phyloP scores from a whole-genome alignment of 1,139 yeast species.

The Eremothecium cymbalariae region DNA sequence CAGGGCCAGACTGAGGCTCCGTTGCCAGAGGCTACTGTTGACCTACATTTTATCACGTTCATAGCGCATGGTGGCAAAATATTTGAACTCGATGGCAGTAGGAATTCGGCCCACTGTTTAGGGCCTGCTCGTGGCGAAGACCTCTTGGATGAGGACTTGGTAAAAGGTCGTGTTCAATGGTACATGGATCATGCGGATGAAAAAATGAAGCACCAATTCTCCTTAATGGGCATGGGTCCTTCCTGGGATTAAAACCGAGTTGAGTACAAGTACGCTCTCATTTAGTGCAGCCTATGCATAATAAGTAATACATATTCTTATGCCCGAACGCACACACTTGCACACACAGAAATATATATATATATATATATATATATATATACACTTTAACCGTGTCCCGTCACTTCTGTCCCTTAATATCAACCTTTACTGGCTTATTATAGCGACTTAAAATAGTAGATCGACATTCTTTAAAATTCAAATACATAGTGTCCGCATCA shows the following conservation, averaged over 20 bases:
- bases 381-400: neutral
- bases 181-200: slow-evolving; percentile 60
- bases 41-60: slow-evolving; percentile 73
- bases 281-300: too few species aligned
- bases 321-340: too few species aligned
- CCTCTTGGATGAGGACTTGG: slow-evolving; percentile 45
- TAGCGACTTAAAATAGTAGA: slow-evolving; percentile 39
- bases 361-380: neutral
- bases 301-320: too few species aligned
- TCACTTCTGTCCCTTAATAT: slow-evolving; percentile 81
- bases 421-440: slow-evolving; percentile 53
- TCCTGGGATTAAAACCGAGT: slow-evolving; percentile 33
- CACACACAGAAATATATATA: too few species aligned
- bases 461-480: slow-evolving; percentile 38
- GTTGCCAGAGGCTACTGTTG: slow-evolving; percentile 50
- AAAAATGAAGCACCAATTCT: slow-evolving; percentile 51
- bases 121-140: slow-evolving; percentile 41
- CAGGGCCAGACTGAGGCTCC: slow-evolving; percentile 82
- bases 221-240: slow-evolving; percentile 62
- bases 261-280: slow-evolving; percentile 4
- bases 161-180: slow-evolving; percentile 50
- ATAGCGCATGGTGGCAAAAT: slow-evolving; percentile 52
- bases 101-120: slow-evolving; percentile 58
- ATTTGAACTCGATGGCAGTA: slow-evolving; percentile 84
- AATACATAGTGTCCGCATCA: slow-evolving; percentile 28